These are phyloP conservation scores for Candida ponderosae DNA, from an alignment of 805 yeast species.

Conservation along the genomic window DNA sequence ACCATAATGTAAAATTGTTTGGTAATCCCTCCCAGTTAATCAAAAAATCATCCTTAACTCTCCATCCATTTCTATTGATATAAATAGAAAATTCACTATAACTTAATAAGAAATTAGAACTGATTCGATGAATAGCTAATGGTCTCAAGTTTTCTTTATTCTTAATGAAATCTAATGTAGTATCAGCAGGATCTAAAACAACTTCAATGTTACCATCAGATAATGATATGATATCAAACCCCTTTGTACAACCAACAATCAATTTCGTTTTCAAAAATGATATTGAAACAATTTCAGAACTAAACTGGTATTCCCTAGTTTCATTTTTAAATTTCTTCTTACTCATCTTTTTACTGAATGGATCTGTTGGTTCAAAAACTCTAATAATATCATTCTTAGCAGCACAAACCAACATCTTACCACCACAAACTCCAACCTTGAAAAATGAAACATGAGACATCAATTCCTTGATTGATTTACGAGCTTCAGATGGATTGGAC, in stretches of 20 bases:
- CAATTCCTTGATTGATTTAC: constrained; percentile 65
- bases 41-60: constrained; percentile 88
- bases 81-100: constrained; percentile 92
- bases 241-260: constrained; percentile 94
- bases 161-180: constrained; percentile 89
- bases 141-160: constrained; percentile 81
- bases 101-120: constrained; percentile 79
- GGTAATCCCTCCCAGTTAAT: constrained; percentile 97
- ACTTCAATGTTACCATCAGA: constrained; percentile 83
- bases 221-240: constrained; percentile 88
- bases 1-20: constrained; percentile 84
- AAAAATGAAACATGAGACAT: constrained; percentile 86
- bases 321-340: constrained; percentile 68
- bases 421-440: constrained; percentile 88
- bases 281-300: constrained; percentile 85
- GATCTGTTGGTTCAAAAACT: constrained; percentile 86
- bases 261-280: constrained; percentile 83
- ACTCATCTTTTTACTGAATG: constrained; percentile 47
- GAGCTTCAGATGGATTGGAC: constrained; percentile 33
- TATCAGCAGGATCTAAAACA: constrained; percentile 95
- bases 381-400: constrained; percentile 78
- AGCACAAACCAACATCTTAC: constrained; percentile 81
- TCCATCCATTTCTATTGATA: constrained; percentile 94
- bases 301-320: constrained; percentile 68
- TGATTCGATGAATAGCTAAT: constrained; percentile 83